Percentiles rank a stretch among this genome's conserved stretches.
phyloP scores from a whole-genome alignment of 2,329 filamentous ascomycete species.

The Pezicula radicicola region DNA sequence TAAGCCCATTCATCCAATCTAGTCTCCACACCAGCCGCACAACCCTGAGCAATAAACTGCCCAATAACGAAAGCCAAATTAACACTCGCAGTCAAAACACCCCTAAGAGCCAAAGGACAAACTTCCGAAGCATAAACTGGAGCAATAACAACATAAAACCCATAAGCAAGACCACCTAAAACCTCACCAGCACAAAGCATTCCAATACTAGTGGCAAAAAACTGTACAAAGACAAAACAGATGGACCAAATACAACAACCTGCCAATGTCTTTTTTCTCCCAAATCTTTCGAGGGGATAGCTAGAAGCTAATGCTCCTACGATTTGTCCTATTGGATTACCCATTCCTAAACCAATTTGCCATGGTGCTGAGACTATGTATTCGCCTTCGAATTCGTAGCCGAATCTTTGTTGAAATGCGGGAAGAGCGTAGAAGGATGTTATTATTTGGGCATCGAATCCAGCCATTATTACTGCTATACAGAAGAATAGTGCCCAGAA shows the following conservation, averaged over 20 bases:
- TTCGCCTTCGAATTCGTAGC: conserved; percentile 11
- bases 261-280: conserved; percentile 14
- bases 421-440: conserved; percentile 21
- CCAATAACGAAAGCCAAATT: conserved; percentile 49
- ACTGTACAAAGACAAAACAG: conserved; percentile 41
- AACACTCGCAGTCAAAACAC: conserved; percentile 45
- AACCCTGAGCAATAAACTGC: conserved; percentile 43
- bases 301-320: conserved; percentile 46
- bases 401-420: conserved; percentile 19
- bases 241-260: conserved; percentile 12
- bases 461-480: conserved; percentile 22
- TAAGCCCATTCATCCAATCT: conserved; percentile 17
- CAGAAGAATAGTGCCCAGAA: conserved; percentile 23
- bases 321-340: conserved; percentile 21
- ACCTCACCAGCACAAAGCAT: conserved; percentile 43
- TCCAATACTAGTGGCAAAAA: conserved; percentile 43
- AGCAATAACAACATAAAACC: conserved; percentile 42
- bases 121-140: conserved; percentile 39
- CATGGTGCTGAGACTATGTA: conserved; percentile 22
- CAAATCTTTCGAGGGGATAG: conserved; percentile 18
- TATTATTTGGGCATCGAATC: conserved; percentile 20
- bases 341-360: conserved; percentile 23
- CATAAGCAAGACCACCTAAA: conserved; percentile 45
- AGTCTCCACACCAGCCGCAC: conserved; percentile 31
- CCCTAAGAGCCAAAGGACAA: conserved; percentile 47